These are phyloP conservation scores for Cladophialophora bantiana DNA, from an alignment of 2,329 filamentous ascomycete species.

Conservation along the genomic window DNA sequence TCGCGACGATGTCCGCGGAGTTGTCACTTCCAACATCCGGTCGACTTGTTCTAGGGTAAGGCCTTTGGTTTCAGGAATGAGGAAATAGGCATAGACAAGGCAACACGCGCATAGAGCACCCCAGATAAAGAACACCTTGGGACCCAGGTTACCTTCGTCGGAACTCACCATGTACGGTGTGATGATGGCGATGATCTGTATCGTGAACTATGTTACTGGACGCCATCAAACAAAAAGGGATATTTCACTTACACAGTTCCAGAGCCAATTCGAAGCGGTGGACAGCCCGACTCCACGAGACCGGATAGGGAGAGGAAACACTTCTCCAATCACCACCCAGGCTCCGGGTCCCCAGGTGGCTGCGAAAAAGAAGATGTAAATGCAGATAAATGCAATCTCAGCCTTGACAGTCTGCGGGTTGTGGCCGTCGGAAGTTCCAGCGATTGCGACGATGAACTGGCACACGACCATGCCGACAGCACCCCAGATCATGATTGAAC, in stretches of 20 bases:
- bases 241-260: conserved; percentile 73
- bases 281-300: conserved; percentile 86
- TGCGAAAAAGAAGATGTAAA: conserved; percentile 95
- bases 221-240: conserved; percentile 66
- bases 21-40: conserved; percentile 88
- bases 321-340: conserved; percentile 80
- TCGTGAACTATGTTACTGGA: conserved; percentile 53
- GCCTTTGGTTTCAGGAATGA: conserved; percentile 77
- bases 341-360: conserved; percentile 82
- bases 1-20: conserved; percentile 75
- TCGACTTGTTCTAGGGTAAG: conserved; percentile 81
- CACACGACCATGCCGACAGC: conserved; percentile 83
- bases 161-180: conserved; percentile 73
- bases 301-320: conserved; percentile 87
- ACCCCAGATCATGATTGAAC: conserved; percentile 78
- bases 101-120: conserved; percentile 75
- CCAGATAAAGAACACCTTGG: conserved; percentile 84
- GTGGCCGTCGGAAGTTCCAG: conserved; percentile 55
- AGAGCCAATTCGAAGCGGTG: conserved; percentile 90
- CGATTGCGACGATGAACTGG: conserved; percentile 79
- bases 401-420: conserved; percentile 54
- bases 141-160: conserved; percentile 64
- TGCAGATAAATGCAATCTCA: conserved; percentile 85
- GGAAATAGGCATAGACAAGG: conserved; percentile 75
- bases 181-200: conserved; percentile 68